Conservation (phyloP, 805 yeast genomes). For the Suhomyces sp. region DNA sequence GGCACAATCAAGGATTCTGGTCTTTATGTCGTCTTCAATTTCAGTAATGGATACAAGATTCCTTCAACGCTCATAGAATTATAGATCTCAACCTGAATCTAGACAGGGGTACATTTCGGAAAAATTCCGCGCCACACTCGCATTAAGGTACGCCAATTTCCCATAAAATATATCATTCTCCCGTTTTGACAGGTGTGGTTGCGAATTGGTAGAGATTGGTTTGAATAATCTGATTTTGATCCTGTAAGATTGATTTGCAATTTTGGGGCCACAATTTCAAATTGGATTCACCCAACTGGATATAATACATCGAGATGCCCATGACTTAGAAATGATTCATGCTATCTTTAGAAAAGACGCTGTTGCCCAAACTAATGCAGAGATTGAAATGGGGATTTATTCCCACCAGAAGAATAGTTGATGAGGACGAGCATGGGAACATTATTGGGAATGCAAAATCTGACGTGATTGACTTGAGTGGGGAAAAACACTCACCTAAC, state of each 20-base stretch:
- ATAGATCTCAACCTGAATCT: neutral
- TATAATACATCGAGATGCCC: neutral
- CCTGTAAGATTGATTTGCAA: neutral
- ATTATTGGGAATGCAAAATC: neutral
- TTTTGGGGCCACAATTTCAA: neutral
- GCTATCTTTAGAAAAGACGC: neutral
- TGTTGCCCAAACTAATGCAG: neutral
- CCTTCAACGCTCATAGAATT: too few species aligned
- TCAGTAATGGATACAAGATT: too few species aligned
- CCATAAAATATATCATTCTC: neutral
- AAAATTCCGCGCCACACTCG: neutral
- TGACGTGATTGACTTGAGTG: conserved; percentile 27
- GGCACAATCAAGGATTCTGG: too few species aligned
- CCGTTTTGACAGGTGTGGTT: neutral
- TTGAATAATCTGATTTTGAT: neutral
- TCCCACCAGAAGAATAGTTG: conserved; percentile 33
- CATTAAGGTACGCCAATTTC: neutral
- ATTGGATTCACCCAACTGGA: neutral
- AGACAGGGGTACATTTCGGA: neutral
- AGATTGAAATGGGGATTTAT: conserved; percentile 33
- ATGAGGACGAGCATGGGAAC: conserved; percentile 20
- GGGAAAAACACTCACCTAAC: conserved; percentile 12
- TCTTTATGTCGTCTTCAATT: too few species aligned
- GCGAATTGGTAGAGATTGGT: neutral
- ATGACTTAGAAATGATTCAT: neutral